Base-by-base conservation (phyloP, 1,139 yeast species). In the Spathaspora sp. region DNA sequence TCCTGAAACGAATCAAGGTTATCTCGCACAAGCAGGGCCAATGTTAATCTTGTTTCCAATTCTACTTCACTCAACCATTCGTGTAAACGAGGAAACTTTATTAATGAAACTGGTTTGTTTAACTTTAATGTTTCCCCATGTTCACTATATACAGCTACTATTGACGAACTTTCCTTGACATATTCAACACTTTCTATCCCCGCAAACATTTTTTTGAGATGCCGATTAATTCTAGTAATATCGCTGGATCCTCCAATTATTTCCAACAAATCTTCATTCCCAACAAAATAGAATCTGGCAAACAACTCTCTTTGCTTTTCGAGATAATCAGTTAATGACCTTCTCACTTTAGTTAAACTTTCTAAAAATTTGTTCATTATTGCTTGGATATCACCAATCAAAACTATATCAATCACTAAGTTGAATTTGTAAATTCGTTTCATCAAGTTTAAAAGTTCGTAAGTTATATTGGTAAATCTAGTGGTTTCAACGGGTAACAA, bases 241-340 rank as follows among this genome's bases (percentile, higher is more conserved):
- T 84, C 80, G 7, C 65, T 66, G 0, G 84, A 72, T 48, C 84
- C 77, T 3, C 97, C 97, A 46, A 93, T 78, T 38, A 93, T 78
- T 52, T 89, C 96, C 36, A 93, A 67, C 37, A 93, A 68, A 60
- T 91, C 97, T 52, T 90, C 97, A 59, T 93, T 93, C 6, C 98
- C 97, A 36, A 93, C 70, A 58, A 93, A 91, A 56, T 86, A 90
- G 50, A 91, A 86, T 41, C 98, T 73, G 0, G 97, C 93, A 56
- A 86, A 91, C 2, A 76, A 52, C 42, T 80, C 86, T 52, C 98
- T 70, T 58, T 91, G 96, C 40, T 77, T 80, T 56, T 91, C 97
- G 42, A 91, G 72, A 60, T 84, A 93, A 13, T 88, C 95, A 2
- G 84, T 75, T 15, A 93, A 72, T 0, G 97, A 85, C 46, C 77